Evolutionary conservation across 306 rosid genomes (phyloP), one percentile per base, ranked within the genome.

Genomic region (Biancaea sappan): DNA sequence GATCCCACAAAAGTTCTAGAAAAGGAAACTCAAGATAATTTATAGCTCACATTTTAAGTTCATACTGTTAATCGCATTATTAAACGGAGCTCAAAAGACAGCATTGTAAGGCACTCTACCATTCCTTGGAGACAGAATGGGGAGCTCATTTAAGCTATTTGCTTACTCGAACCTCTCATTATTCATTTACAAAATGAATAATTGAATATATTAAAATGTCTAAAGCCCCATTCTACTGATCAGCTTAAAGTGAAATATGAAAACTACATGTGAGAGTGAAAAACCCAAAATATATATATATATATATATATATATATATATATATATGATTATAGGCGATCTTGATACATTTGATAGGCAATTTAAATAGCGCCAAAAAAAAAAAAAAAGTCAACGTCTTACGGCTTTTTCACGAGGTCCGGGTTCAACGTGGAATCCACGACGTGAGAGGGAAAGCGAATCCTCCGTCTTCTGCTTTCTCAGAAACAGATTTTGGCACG

Each of bases 341-440:
- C 25, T n/a, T 12, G 26, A 25, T 3, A 9, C 24, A 44, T 12
- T 21, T 16, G 24, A 16, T 15, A n/a, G 15, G n/a, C 19, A 40
- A 40, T 61, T 0, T 53, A 43, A 48, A 16, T n/a, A 4, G 22
- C 15, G 38, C 1, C 47, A 44, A 40, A 15, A 24, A 35, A 40
- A 67, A 5, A 43, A 11, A 37, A 50, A 50, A 19, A 15, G 21
- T 50, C 56, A 6, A 18, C 12, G 56, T 31, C 68, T 83, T 74
- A 89, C 91, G 60, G 94, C 91, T 78, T 83, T 77, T 79, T 86
- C 87, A 65, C 94, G 94, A 16, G 79, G 28, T 29, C 91, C 91
- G 15, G 83, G 85, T 64, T 81, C 85, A 71, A 81, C 51, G 68
- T 89, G 91, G 72, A 70, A 85, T 76, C 80, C 81, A 62, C 90